phyloP scores from a whole-genome alignment of 2,329 filamentous ascomycete genomes.

The Albophoma yamanashiensis region DNA sequence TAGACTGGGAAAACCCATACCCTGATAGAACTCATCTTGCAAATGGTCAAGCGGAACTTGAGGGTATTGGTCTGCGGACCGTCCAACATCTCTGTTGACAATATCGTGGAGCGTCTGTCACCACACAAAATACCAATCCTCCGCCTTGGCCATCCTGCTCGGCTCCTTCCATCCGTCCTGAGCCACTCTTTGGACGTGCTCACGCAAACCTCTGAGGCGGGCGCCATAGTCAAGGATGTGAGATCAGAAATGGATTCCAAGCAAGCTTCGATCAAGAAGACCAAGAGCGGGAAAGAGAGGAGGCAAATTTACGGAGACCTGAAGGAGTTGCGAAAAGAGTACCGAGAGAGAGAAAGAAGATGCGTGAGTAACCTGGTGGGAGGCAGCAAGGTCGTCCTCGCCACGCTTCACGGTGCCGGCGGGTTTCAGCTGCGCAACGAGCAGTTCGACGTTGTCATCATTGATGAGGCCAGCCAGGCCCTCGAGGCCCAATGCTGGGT shows the following conservation, averaged over 20 bases:
- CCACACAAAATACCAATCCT: slow-evolving; percentile 79
- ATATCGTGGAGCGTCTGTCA: slow-evolving; percentile 86
- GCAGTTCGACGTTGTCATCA: slow-evolving; percentile 84
- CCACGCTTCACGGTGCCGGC: slow-evolving; percentile 86
- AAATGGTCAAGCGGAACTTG: slow-evolving; percentile 63
- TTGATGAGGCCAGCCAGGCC: slow-evolving; percentile 93
- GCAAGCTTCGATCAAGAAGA: slow-evolving; percentile 80
- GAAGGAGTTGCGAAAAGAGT: slow-evolving; percentile 79
- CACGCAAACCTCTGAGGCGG: slow-evolving; percentile 82
- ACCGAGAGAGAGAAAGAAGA: slow-evolving; percentile 68
- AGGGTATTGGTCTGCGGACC: slow-evolving; percentile 89
- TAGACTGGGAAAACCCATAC: slow-evolving; percentile 94
- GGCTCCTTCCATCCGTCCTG: slow-evolving; percentile 77
- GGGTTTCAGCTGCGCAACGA: slow-evolving; percentile 71
- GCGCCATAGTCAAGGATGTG: slow-evolving; percentile 80
- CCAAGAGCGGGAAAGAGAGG: slow-evolving; percentile 67
- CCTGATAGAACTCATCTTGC: slow-evolving; percentile 88
- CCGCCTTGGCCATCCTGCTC: slow-evolving; percentile 83
- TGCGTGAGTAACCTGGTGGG: slow-evolving; percentile 69
- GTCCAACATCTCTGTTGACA: slow-evolving; percentile 95
- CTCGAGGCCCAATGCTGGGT: slow-evolving; percentile 98
- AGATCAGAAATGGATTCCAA: slow-evolving; percentile 88
- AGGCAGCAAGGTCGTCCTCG: slow-evolving; percentile 77
- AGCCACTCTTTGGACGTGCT: slow-evolving; percentile 86
- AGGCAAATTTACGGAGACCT: slow-evolving; percentile 76